Evolutionary conservation across 1,284 basidiomycete species (phyloP).

Genomic region (Heliocybe sulcata): DNA sequence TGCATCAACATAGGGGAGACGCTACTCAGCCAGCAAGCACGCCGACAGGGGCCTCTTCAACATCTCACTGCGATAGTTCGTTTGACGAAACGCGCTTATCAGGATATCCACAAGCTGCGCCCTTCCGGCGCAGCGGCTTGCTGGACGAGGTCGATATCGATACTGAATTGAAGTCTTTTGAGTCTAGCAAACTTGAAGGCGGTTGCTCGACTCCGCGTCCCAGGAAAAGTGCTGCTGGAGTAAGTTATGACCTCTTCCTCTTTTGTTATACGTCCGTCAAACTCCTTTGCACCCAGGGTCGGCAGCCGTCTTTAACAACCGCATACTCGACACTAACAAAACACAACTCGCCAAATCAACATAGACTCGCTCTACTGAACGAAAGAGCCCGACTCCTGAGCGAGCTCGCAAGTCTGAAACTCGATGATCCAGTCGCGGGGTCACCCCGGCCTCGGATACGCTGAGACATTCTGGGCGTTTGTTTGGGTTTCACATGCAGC

Average conservation of each 20-base stretch:
- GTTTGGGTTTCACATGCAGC: not conserved
- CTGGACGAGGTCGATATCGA: constrained; percentile 46
- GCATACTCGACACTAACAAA: constrained; percentile 19
- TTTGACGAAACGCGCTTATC: constrained; percentile 4
- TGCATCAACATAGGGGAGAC: constrained; percentile 5
- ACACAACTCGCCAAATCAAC: constrained; percentile 30
- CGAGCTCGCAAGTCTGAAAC: constrained; percentile 31
- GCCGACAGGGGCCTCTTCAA: constrained; percentile 1
- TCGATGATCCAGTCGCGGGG: not conserved
- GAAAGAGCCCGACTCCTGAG: constrained; percentile 41
- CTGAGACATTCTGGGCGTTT: not conserved
- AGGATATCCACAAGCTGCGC: constrained; percentile 1
- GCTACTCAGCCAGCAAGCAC: constrained; percentile 1
- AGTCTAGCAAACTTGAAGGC: constrained; percentile 15
- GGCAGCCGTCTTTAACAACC: not conserved
- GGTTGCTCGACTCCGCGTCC: not conserved
- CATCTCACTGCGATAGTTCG: constrained; percentile 8
- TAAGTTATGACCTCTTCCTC: not conserved
- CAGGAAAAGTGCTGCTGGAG: not conserved
- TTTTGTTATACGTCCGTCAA: not conserved
- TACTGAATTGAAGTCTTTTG: constrained; percentile 40
- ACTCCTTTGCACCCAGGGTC: constrained; percentile 6
- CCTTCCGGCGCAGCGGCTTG: constrained; percentile 44
- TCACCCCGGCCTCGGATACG: not conserved
- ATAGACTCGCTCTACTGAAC: constrained; percentile 39